Percentiles rank a stretch among this genome's conserved stretches.
Conservation (phyloP, 352 stramenopile genomes). For the Phytophthora pluvialis region DNA sequence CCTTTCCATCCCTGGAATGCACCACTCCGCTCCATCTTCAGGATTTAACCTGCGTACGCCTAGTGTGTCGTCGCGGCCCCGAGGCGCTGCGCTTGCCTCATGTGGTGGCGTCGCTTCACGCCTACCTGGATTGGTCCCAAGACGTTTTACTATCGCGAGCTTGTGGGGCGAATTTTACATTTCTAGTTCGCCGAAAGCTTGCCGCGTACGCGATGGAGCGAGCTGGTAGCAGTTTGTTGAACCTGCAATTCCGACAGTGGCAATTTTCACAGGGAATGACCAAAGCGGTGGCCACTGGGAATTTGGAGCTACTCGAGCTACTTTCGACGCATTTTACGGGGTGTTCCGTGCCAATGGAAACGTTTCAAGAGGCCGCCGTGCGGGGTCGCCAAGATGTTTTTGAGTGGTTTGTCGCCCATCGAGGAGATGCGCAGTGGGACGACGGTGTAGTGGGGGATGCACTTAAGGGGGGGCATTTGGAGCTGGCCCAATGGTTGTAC, state of each 20-base stretch:
- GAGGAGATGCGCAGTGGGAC: background rate
- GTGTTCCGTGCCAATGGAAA: too few species aligned
- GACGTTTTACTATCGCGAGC: constrained; percentile 7
- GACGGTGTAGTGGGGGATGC: background rate
- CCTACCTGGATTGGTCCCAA: constrained; percentile 15
- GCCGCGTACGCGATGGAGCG: constrained; percentile 2
- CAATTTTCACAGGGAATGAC: constrained; percentile 20
- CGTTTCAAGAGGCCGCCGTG: too few species aligned
- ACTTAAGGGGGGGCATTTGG: background rate
- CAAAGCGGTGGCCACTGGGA: background rate
- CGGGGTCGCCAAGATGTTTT: background rate
- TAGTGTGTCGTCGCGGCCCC: constrained; percentile 9
- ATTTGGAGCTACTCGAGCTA: constrained; percentile 16
- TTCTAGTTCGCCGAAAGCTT: constrained; percentile 4
- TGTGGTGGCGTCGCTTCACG: constrained; percentile 15
- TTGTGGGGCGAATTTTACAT: constrained; percentile 13
- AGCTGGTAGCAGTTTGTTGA: constrained; percentile 1
- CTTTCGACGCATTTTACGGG: constrained; percentile 8
- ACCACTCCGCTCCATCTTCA: too few species aligned
- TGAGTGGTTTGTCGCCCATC: background rate
- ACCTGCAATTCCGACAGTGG: constrained; percentile 13
- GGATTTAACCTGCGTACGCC: background rate
- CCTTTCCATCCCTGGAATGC: too few species aligned
- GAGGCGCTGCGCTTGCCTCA: constrained; percentile 19
- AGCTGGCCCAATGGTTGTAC: background rate